Evolutionary conservation across 306 rosid species (phyloP).

Genomic region (Medicago arabica): DNA sequence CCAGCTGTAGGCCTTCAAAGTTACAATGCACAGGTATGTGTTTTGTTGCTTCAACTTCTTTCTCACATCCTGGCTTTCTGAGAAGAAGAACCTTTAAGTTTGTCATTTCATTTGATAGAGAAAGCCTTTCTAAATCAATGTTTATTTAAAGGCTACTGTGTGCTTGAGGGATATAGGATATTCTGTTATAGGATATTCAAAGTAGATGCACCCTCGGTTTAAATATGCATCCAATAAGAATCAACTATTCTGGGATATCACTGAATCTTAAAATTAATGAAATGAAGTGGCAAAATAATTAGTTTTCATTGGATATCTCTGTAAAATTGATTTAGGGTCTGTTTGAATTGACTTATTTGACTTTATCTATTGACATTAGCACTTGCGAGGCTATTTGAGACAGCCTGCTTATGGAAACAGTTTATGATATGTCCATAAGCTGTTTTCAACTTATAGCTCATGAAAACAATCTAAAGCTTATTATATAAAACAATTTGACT

Average conservation of each 20-base stretch:
- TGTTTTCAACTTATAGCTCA: neutral
- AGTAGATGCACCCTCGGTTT: neutral
- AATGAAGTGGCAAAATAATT: neutral
- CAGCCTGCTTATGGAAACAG: neutral
- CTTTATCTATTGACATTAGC: neutral
- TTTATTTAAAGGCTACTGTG: neutral
- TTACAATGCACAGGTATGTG: slow-evolving; percentile 77
- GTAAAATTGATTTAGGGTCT: neutral
- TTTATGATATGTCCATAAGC: neutral
- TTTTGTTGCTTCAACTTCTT: slow-evolving; percentile 24
- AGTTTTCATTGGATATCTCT: neutral
- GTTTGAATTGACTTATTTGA: neutral
- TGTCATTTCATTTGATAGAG: neutral
- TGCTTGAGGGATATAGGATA: too few species aligned
- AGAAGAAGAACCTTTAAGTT: neutral
- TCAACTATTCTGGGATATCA: neutral
- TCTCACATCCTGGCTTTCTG: too few species aligned
- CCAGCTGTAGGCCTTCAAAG: slow-evolving; percentile 91
- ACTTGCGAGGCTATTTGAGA: neutral
- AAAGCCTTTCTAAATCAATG: neutral
- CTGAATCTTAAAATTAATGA: neutral
- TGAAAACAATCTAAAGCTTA: neutral
- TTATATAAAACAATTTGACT: neutral
- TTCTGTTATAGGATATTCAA: too few species aligned
- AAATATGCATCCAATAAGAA: neutral